Conservation (phyloP, 2,329 filamentous ascomycete species). For the Rhexocercosporidium sp. region DNA sequence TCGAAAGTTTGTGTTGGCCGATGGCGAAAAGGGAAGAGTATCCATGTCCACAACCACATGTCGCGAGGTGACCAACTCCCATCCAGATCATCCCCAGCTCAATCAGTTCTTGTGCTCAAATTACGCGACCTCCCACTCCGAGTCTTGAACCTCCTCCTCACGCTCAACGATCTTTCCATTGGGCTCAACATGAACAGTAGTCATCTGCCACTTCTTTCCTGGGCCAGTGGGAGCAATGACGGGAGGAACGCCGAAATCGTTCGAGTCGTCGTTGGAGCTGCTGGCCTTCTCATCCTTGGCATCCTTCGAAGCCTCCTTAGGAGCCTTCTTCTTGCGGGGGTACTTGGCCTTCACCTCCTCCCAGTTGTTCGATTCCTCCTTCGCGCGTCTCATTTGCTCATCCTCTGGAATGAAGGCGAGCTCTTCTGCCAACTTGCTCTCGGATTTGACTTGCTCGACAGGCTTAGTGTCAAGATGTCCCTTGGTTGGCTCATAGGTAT, state of each 20-base stretch:
- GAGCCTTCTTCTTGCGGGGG: constrained; percentile 44
- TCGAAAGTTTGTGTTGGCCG: not conserved
- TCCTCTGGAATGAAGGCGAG: constrained; percentile 59
- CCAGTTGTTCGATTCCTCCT: constrained; percentile 59
- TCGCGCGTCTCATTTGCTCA: constrained; percentile 63
- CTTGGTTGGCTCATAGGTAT: constrained; percentile 57
- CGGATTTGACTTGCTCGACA: constrained; percentile 28
- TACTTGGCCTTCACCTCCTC: constrained; percentile 56
- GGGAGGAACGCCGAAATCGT: constrained; percentile 31
- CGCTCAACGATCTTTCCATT: constrained; percentile 30
- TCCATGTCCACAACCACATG: not conserved
- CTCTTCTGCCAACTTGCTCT: constrained; percentile 32
- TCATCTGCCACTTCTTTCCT: constrained; percentile 35
- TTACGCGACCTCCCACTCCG: constrained; percentile 43
- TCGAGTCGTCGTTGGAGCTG: constrained; percentile 32
- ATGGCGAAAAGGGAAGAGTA: not conserved
- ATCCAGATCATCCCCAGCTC: not conserved
- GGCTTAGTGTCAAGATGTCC: constrained; percentile 39
- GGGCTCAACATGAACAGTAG: constrained; percentile 27
- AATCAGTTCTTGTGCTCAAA: not conserved
- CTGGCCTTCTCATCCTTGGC: constrained; percentile 37
- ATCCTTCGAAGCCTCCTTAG: constrained; percentile 27
- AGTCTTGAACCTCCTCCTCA: constrained; percentile 35
- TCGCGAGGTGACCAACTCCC: not conserved
- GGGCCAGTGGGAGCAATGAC: constrained; percentile 30